Conservation (phyloP, 1,139 yeast species). For the Lodderomyces orthopsilosis region DNA sequence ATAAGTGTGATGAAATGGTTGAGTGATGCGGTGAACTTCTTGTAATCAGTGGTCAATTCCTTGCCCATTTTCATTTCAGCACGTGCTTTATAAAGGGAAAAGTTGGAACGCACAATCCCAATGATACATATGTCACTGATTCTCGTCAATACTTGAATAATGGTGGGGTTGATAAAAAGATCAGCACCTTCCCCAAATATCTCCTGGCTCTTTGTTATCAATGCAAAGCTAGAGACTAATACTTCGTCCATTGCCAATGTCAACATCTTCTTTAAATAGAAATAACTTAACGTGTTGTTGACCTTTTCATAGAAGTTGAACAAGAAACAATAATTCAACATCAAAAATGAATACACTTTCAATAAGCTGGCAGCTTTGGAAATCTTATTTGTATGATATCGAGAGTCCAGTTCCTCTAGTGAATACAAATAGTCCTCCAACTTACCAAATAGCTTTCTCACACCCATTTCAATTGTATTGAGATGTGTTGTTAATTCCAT, state of each 20-base stretch:
- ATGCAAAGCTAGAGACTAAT: conserved; percentile 35
- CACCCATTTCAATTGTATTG: conserved; percentile 31
- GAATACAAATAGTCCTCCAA: conserved; percentile 29
- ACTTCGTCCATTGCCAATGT: conserved; percentile 28
- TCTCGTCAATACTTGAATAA: conserved; percentile 37
- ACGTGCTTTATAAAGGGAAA: conserved; percentile 15
- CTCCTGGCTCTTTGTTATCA: conserved; percentile 21
- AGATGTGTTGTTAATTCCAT: conserved; percentile 16
- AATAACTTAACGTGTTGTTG: conserved; percentile 22
- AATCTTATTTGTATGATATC: conserved; percentile 29
- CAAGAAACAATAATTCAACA: conserved; percentile 33
- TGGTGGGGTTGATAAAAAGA: conserved; percentile 37
- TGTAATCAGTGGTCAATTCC: conserved; percentile 16
- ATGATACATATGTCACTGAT: conserved; percentile 32
- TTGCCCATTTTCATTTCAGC: conserved; percentile 17
- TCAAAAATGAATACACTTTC: conserved; percentile 27
- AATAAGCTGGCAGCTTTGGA: conserved; percentile 31
- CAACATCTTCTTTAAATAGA: conserved; percentile 29
- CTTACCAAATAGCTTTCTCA: conserved; percentile 26
- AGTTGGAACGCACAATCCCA: conserved; percentile 27
- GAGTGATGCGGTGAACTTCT: conserved; percentile 18
- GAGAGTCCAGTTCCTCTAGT: conserved; percentile 16
- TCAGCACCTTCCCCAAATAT: conserved; percentile 31
- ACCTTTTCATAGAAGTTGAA: conserved; percentile 30
- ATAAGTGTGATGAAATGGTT: conserved; percentile 25